Conservation (phyloP, 2,329 filamentous ascomycete species). For the Monilinia fructicola region DNA sequence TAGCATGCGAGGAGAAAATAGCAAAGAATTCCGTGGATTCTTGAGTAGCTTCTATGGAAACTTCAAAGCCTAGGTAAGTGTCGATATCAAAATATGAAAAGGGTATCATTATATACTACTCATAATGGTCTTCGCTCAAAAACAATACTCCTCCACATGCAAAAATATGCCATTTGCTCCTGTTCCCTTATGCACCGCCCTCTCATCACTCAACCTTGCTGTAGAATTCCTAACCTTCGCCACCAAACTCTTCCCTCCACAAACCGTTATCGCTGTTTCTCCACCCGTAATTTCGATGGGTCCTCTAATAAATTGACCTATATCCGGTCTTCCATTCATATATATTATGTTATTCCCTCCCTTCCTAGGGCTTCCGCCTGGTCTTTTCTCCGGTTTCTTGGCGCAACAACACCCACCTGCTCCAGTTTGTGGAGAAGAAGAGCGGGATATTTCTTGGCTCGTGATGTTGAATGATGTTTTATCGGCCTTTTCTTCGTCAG, state of each 20-base stretch:
- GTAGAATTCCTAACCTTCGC: slow-evolving; percentile 56
- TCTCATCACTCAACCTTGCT: slow-evolving; percentile 56
- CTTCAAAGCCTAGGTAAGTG: neutral
- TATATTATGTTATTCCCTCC: slow-evolving; percentile 40
- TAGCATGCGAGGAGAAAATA: too few relatives aligned
- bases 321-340: slow-evolving; percentile 46
- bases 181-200: slow-evolving; percentile 63
- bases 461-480: slow-evolving; percentile 1
- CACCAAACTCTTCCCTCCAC: slow-evolving; percentile 57
- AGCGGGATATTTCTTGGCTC: neutral
- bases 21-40: too few relatives aligned
- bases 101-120: too few relatives aligned
- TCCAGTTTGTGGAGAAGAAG: neutral
- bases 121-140: slow-evolving; percentile 39
- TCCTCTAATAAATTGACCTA: slow-evolving; percentile 52
- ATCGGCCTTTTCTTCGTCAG: slow-evolving; percentile 10
- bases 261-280: slow-evolving; percentile 61
- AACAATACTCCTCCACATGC: slow-evolving; percentile 60
- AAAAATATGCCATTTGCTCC: slow-evolving; percentile 62
- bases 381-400: neutral
- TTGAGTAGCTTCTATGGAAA: neutral
- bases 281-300: slow-evolving; percentile 59
- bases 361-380: slow-evolving; percentile 12
- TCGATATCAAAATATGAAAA: too few relatives aligned
- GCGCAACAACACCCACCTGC: slow-evolving; percentile 20